Evolutionary conservation across 345 rosid species (phyloP).

Genomic region (Odontarrhena argentea): DNA sequence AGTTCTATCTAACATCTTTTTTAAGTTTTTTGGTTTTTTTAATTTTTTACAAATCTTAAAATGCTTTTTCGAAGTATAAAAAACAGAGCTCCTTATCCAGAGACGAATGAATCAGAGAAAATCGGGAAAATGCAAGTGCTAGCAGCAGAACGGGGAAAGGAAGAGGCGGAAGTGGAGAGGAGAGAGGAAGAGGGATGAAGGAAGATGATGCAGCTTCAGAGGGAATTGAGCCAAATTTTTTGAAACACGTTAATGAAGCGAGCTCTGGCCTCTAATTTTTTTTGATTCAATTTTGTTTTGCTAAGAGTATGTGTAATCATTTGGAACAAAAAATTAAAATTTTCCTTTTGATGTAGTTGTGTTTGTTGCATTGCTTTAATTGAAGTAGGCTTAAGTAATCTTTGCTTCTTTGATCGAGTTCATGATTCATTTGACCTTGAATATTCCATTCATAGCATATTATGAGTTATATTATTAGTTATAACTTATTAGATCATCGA

Average conservation of each 20-base stretch:
- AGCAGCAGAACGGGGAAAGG: constrained; percentile 42
- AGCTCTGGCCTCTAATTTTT: constrained; percentile 45
- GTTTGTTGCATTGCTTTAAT: constrained; percentile 3
- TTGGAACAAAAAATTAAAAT: background rate
- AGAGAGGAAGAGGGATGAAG: constrained; percentile 45
- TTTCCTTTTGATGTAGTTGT: background rate
- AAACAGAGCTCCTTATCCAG: too few species aligned
- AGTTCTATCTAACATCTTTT: too few species aligned
- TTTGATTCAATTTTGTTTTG: too few species aligned
- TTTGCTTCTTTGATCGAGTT: constrained; percentile 5
- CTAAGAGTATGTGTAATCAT: too few species aligned
- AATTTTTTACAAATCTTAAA: too few species aligned
- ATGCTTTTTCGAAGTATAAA: too few species aligned
- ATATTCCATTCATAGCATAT: too few species aligned
- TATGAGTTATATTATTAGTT: too few species aligned
- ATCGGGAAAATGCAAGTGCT: constrained; percentile 43
- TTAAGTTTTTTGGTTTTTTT: too few species aligned
- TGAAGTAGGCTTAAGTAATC: background rate
- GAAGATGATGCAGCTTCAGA: constrained; percentile 80
- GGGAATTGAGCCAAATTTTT: constrained; percentile 86
- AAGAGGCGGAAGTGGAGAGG: constrained; percentile 40
- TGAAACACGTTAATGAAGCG: constrained; percentile 94
- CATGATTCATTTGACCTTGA: background rate
- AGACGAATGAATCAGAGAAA: too few species aligned
- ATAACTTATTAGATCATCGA: too few species aligned